Evolutionary conservation across 2,329 filamentous ascomycete genomes (phyloP).

Genomic region (Exophiala bonariae): DNA sequence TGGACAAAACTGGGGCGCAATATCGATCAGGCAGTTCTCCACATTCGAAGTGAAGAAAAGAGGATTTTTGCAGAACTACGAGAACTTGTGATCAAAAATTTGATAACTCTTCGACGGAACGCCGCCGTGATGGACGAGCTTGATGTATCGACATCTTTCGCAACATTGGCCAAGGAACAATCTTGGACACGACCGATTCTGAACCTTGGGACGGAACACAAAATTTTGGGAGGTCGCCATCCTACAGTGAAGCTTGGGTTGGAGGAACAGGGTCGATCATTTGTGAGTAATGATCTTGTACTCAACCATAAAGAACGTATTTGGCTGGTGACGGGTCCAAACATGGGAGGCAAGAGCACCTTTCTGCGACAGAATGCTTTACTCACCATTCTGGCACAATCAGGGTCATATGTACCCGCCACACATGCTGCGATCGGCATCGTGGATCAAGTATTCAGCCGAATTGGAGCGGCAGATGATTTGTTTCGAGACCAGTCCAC

Average conservation of each 20-base stretch:
- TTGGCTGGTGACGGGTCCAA: slow-evolving; percentile 75
- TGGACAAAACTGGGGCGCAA: slow-evolving; percentile 81
- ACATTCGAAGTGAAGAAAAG: slow-evolving; percentile 82
- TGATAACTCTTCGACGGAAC: slow-evolving; percentile 85
- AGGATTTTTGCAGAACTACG: slow-evolving; percentile 75
- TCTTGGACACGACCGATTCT: slow-evolving; percentile 72
- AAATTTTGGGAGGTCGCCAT: slow-evolving; percentile 83
- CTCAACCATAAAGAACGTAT: slow-evolving; percentile 74
- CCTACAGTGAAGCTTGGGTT: slow-evolving; percentile 88
- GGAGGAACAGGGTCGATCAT: slow-evolving; percentile 73
- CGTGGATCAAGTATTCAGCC: slow-evolving; percentile 94
- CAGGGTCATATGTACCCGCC: slow-evolving; percentile 89
- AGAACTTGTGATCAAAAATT: slow-evolving; percentile 72
- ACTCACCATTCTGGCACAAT: slow-evolving; percentile 89
- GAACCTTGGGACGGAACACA: slow-evolving; percentile 64
- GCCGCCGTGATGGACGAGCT: slow-evolving; percentile 90
- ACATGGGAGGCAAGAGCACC: slow-evolving; percentile 97
- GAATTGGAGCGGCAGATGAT: slow-evolving; percentile 91
- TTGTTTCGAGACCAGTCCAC: slow-evolving; percentile 94
- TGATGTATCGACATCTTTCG: slow-evolving; percentile 85
- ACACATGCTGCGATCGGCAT: slow-evolving; percentile 81
- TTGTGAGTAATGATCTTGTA: slow-evolving; percentile 83
- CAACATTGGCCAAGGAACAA: slow-evolving; percentile 73
- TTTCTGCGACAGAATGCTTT: slow-evolving; percentile 94
- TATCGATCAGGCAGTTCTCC: slow-evolving; percentile 74